Percentiles rank a stretch among this genome's conserved stretches.
Conservation (phyloP, 208 protist genomes). For the Porcisia hertigi region DNA sequence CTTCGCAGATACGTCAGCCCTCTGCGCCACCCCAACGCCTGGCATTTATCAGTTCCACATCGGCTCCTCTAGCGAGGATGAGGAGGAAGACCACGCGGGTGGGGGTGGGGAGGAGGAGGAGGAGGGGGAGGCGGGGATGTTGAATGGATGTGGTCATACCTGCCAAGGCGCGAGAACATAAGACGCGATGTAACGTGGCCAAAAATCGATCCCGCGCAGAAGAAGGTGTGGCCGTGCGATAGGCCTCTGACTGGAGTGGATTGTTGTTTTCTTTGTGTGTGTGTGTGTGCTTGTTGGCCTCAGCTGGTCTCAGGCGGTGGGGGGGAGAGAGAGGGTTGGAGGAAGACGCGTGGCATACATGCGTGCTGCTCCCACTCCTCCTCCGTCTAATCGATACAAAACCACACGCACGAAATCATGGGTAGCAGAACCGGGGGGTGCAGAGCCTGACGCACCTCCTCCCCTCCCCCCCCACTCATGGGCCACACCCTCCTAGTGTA, state of each 20-base stretch:
- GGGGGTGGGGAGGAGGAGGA: neutral
- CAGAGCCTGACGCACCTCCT: neutral
- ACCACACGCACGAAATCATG: neutral
- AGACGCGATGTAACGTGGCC: neutral
- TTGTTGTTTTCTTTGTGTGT: neutral
- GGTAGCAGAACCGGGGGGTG: neutral
- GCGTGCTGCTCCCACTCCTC: too few relatives aligned
- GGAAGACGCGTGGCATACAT: too few relatives aligned
- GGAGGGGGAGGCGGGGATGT: neutral
- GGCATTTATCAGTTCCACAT: constrained; percentile 30
- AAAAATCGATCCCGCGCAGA: neutral
- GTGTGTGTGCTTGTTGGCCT: too few relatives aligned
- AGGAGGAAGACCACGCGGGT: neutral
- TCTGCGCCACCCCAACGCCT: neutral
- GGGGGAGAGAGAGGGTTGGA: too few relatives aligned
- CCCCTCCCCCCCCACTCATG: too few relatives aligned
- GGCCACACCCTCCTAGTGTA: neutral
- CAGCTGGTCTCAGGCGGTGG: too few relatives aligned
- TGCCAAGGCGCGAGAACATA: neutral
- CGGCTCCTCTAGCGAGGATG: constrained; percentile 23
- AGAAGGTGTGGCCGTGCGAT: neutral
- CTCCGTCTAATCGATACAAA: neutral
- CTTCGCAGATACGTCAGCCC: neutral
- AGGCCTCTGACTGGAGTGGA: neutral
- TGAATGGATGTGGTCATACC: too few relatives aligned